phyloP scores from a whole-genome alignment of 108 stramenopile genomes.

The Phaeodactylum tricornutum region DNA sequence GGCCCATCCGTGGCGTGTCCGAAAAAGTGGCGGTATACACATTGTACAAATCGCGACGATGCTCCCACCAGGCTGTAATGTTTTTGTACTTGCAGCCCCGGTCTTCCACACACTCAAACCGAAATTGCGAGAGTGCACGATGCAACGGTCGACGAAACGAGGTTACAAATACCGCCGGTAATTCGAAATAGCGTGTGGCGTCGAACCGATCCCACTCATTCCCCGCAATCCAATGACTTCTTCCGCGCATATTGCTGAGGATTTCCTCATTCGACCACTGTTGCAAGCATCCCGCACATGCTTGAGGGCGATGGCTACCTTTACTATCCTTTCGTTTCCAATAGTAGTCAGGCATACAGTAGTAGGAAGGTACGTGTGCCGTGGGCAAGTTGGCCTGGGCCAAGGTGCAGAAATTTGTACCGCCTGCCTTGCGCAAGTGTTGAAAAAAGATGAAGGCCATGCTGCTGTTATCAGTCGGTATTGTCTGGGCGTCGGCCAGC shows the following conservation, averaged over 20 bases:
- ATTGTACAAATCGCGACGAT: constrained; percentile 55
- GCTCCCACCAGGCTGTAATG: constrained; percentile 58
- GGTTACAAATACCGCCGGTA: constrained; percentile 70
- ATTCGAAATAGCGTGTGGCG: constrained; percentile 41
- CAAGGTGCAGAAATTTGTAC: constrained; percentile 70
- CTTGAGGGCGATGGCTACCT: too few species aligned
- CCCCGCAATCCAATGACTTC: constrained; percentile 49
- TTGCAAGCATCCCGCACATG: constrained; percentile 52
- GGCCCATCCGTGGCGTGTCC: constrained; percentile 12
- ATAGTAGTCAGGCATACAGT: constrained; percentile 64
- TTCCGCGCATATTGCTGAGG: constrained; percentile 21
- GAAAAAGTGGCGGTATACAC: constrained; percentile 71
- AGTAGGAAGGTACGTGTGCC: constrained; percentile 42
- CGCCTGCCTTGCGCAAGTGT: constrained; percentile 73
- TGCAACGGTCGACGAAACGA: constrained; percentile 71
- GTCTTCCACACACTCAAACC: constrained; percentile 79
- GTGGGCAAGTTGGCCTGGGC: constrained; percentile 56
- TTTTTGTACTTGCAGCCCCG: constrained; percentile 57
- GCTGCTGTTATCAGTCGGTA: too few species aligned
- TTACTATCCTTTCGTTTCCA: constrained; percentile 27
- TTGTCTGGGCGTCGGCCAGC: background rate
- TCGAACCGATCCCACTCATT: constrained; percentile 81
- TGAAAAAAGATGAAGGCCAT: constrained; percentile 67
- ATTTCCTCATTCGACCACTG: constrained; percentile 53
- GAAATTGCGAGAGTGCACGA: constrained; percentile 74